Conservation (phyloP, 495 filamentous ascomycete species). For the Podospora tetraspora region DNA sequence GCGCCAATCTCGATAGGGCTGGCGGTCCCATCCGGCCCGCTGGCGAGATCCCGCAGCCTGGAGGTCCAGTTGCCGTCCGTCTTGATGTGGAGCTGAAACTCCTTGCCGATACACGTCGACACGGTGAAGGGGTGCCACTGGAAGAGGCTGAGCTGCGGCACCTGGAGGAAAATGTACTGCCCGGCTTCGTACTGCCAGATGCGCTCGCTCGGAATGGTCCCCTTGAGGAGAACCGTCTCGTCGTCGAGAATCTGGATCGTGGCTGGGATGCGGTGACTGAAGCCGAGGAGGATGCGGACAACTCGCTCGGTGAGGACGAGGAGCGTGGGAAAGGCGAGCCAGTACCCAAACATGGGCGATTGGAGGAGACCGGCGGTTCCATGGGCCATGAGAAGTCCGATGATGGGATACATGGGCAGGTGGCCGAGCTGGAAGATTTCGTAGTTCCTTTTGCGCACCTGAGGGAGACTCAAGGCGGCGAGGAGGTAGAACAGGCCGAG, state of each 20-base stretch:
- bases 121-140: conserved; percentile 36
- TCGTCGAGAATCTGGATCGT: conserved; percentile 28
- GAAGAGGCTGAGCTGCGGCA: conserved; percentile 30
- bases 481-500: conserved; percentile 31
- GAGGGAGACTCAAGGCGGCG: conserved; percentile 28
- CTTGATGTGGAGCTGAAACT: conserved; percentile 39
- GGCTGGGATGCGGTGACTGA: conserved; percentile 25
- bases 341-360: conserved; percentile 38
- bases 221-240: conserved; percentile 32
- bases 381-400: conserved; percentile 32
- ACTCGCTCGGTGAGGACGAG: conserved; percentile 30
- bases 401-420: conserved; percentile 37
- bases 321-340: conserved; percentile 32
- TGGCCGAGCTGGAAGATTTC: conserved; percentile 38
- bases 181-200: conserved; percentile 37
- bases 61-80: conserved; percentile 38
- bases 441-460: conserved; percentile 30
- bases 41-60: conserved; percentile 39
- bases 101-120: conserved; percentile 28
- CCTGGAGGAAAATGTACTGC: conserved; percentile 37
- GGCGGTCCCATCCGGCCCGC: conserved; percentile 36
- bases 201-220: conserved; percentile 22
- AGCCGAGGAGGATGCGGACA: conserved; percentile 25
- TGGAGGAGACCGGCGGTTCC: conserved; percentile 31
- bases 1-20: conserved; percentile 34